A percentile compares a stretch with the other conserved stretches of the same genome.
These are phyloP conservation scores for Candida multigemmis DNA, from an alignment of 805 yeast species.

Conservation along the genomic window DNA sequence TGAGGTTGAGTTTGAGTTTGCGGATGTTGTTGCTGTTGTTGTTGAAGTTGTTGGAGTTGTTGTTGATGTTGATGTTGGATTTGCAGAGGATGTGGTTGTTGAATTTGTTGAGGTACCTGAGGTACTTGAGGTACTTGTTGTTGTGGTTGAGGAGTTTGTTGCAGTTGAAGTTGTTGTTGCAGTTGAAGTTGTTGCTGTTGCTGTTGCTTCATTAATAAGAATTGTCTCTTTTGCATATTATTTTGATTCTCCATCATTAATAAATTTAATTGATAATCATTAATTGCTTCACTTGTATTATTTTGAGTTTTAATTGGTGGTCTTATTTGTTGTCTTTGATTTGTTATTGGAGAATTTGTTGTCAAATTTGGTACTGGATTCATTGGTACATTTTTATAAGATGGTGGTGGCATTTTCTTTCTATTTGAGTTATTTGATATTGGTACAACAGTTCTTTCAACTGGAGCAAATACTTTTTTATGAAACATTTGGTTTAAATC, in stretches of 20 bases:
- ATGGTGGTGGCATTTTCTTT: conserved; percentile 2
- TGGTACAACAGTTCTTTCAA: conserved; percentile 1
- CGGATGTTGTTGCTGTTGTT: conserved; percentile 24
- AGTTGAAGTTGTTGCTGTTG: conserved; percentile 5
- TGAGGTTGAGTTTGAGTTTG: conserved; percentile 16
- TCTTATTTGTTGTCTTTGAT: conserved; percentile 3
- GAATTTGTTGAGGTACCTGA: background rate
- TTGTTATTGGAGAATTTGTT: conserved; percentile 1
- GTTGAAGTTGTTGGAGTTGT: conserved; percentile 2
- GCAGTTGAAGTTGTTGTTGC: conserved; percentile 1
- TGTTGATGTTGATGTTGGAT: conserved; percentile 1
- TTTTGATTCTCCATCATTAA: conserved; percentile 11
- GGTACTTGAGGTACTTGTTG: background rate
- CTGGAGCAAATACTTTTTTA: conserved; percentile 1
- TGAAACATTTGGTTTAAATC: conserved; percentile 13
- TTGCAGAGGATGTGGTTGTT: conserved; percentile 1
- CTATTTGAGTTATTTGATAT: too few species aligned
- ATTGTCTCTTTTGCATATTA: conserved; percentile 11
- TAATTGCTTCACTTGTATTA: conserved; percentile 8
- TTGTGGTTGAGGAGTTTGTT: background rate
- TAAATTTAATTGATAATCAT: conserved; percentile 13
- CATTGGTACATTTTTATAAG: background rate
- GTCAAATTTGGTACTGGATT: conserved; percentile 1
- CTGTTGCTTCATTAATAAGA: conserved; percentile 9
- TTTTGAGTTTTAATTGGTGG: conserved; percentile 1